Evolutionary conservation across 140 eudicot genomes (phyloP), one percentile per base, ranked within the genome.

Genomic region (Oenanthe javanica): DNA sequence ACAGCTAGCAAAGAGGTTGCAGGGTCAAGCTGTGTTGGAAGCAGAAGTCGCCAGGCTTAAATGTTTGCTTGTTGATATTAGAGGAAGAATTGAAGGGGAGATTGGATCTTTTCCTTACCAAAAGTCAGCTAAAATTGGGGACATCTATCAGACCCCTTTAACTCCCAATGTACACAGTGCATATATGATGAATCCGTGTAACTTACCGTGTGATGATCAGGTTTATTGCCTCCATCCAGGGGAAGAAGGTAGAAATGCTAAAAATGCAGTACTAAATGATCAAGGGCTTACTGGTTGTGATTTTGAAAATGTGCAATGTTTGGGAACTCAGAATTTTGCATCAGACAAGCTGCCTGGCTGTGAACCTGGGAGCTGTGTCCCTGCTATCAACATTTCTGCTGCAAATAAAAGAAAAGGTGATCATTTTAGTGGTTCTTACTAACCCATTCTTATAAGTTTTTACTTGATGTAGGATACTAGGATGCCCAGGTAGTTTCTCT

Each of bases 31-130:
- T 50, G 89, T 86, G 51, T 84, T 96, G 82, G 98, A 96, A 84
- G 92, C 96, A 13, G 99, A 96, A 87, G 83, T 89, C 54, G 91
- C 93, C 36, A 91, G 99, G 83, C 97, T 96, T 45, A 96, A 93
- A 92, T 93, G 97, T 86, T 87, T 96, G 88, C 99, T 96, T 61
- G 98, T 96, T 72, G 99, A 96, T 78, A 83, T 96, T 52, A 87
- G 99, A 83, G 99, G 99, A 67, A 87, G 99, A 80, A 93, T 96
- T 49, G 99, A 96, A 81, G 98, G 99, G 54, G 99, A 91, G 84
- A 91, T 96, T 57, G 99, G 99, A 9, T 89, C 97, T 14, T 96
- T 93, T 79, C 99, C 99, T 76, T 96, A 93, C 83, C 99, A 96
- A 84, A 96, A 89, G 83, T 84, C 88, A 9, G 78, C 61, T 45